Percentiles rank a stretch among this genome's conserved stretches.
phyloP scores from a whole-genome alignment of 257 asterid genomes.

The Mitragyna speciosa region DNA sequence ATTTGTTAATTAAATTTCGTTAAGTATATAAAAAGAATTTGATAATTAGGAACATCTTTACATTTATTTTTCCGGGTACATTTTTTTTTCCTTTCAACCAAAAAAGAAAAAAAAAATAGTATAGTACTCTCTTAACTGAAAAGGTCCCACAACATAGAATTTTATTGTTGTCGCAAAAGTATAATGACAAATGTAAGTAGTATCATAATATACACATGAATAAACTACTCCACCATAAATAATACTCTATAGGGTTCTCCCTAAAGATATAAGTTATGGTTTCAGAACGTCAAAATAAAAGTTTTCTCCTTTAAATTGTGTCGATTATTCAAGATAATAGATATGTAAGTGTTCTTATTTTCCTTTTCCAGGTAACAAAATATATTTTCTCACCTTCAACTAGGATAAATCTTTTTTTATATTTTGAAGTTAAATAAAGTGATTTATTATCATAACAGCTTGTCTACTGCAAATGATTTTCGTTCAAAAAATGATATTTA shows the following conservation, averaged over 20 bases:
- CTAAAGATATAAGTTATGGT: too few species aligned
- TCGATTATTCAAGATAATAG: neutral
- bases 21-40: neutral
- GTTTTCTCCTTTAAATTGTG: neutral
- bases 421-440: too few species aligned
- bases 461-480: neutral
- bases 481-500: too few species aligned
- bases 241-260: neutral
- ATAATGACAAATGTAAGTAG: neutral
- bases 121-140: neutral
- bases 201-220: neutral
- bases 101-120: neutral
- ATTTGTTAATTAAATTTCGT: too few species aligned
- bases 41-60: neutral
- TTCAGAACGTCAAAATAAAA: neutral
- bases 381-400: too few species aligned
- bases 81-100: neutral
- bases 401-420: too few species aligned
- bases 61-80: neutral
- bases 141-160: neutral
- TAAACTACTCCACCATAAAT: neutral
- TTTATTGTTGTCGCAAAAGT: neutral
- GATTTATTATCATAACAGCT: neutral
- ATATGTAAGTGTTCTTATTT: neutral
- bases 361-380: neutral